Conservation (phyloP, 2,329 filamentous ascomycete species). For the Aspergillus felis region DNA sequence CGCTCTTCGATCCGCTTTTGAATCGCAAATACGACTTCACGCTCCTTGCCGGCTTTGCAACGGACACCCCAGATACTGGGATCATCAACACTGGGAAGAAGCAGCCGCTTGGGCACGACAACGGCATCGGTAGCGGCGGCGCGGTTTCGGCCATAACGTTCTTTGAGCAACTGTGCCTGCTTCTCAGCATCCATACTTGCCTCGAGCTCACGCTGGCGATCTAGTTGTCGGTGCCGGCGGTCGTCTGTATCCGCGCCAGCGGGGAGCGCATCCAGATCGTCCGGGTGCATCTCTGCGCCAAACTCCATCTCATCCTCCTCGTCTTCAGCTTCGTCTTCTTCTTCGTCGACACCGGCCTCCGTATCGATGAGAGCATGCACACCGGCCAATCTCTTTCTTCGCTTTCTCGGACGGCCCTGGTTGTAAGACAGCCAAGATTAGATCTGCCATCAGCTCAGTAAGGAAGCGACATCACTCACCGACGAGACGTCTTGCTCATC, state of each 20-base stretch:
- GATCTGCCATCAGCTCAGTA: not conserved
- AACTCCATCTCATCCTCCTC: constrained; percentile 87
- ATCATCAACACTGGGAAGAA: constrained; percentile 90
- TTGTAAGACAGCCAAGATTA: constrained; percentile 14
- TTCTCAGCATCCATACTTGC: constrained; percentile 90
- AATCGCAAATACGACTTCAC: constrained; percentile 81
- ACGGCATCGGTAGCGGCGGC: constrained; percentile 65
- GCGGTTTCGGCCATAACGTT: constrained; percentile 80
- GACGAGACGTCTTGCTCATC: constrained; percentile 55
- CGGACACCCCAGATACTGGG: constrained; percentile 93
- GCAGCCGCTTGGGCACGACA: constrained; percentile 76
- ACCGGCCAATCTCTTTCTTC: constrained; percentile 61
- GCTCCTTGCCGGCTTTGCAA: constrained; percentile 93
- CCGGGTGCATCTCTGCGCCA: constrained; percentile 84
- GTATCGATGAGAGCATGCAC: constrained; percentile 92
- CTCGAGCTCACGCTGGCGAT: constrained; percentile 83
- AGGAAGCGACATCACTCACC: constrained; percentile 49
- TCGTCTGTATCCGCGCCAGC: constrained; percentile 81
- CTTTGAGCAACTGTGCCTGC: constrained; percentile 78
- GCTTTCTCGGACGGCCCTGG: constrained; percentile 72
- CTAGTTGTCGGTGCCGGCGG: constrained; percentile 86
- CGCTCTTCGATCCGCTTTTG: constrained; percentile 86
- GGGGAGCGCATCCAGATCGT: constrained; percentile 74
- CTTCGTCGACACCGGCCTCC: constrained; percentile 94
- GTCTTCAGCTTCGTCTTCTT: constrained; percentile 83